Evolutionary conservation across 805 yeast species (phyloP), one percentile per base, ranked within the genome.

Genomic region (Saturnispora mendoncae): DNA sequence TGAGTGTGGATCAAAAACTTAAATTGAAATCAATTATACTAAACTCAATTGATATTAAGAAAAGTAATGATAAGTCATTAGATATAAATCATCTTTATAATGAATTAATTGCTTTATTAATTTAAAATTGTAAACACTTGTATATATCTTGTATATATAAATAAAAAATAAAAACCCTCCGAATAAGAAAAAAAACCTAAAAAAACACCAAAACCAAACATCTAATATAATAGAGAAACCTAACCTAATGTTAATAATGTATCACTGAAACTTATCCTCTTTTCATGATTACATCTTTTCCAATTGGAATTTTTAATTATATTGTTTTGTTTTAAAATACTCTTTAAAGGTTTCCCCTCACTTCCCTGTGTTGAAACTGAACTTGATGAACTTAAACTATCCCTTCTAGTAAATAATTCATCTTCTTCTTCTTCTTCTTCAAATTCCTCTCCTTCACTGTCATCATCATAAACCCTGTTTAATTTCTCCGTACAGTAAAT

Each of bases 401-500:
- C 25, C 13, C 42, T 32, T 28, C 42, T 39, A 17, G 15, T 19
- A 4, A 39, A 32, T 12, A 29, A 14, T 15, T 35, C 30, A 19
- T 28, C 42, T 7, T 37, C 31, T 10, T 34, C 32, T 5, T 30
- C 44, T n/a, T 25, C 23, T 21, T 29, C 33, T 19, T 29, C 41
- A 8, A 36, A 36, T 12, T 38, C 38, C 14, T n/a, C 29, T 9
- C 13, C 24, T 4, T 27, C 27, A 10, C n/a, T n/a, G n/a, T n/a
- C n/a, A n/a, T n/a, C n/a, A n/a, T n/a, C n/a, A n/a, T n/a, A n/a
- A n/a, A n/a, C n/a, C n/a, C n/a, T n/a, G n/a, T n/a, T n/a, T n/a
- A n/a, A 30, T 4, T 4, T 10, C 10, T n/a, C 12, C 4, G 20
- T 21, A 4, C n/a, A 12, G 10, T 8, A 13, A 4, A 13, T 10